Conservation (phyloP, 768 basidiomycete genomes). For the Rubroboletus satanas region DNA sequence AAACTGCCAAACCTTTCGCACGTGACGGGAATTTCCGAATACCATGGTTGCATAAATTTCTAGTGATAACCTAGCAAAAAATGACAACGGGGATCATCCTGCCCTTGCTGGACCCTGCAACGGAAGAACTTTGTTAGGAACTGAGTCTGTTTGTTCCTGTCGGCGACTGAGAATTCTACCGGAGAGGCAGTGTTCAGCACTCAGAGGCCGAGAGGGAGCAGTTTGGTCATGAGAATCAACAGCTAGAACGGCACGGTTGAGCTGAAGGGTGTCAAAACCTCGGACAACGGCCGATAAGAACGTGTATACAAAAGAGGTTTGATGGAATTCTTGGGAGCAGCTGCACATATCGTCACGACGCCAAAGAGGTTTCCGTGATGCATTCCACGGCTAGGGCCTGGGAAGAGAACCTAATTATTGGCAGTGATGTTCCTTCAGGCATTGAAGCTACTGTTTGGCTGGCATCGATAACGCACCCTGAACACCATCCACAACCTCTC, state of each 20-base stretch:
- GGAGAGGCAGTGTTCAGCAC: conserved; percentile 1
- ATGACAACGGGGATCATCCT: neutral
- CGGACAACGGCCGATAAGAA: no score
- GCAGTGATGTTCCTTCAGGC: neutral
- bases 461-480: neutral
- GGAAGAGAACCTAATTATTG: neutral
- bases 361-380: neutral
- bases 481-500: neutral
- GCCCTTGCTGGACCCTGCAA: neutral
- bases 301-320: neutral
- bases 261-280: neutral
- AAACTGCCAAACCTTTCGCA: neutral
- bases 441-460: neutral
- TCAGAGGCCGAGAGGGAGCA: neutral
- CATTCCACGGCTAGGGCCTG: neutral
- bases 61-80: neutral
- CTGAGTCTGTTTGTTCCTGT: conserved; percentile 1
- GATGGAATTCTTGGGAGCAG: neutral
- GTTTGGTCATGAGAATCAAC: neutral
- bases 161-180: conserved; percentile 9
- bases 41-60: neutral
- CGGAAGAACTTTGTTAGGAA: neutral
- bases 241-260: neutral
- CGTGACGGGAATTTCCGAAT: neutral
- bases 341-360: neutral